These are phyloP conservation scores for Nannizziopsis arthrosporioides DNA, from an alignment of 2,329 filamentous ascomycete genomes.

Conservation along the genomic window DNA sequence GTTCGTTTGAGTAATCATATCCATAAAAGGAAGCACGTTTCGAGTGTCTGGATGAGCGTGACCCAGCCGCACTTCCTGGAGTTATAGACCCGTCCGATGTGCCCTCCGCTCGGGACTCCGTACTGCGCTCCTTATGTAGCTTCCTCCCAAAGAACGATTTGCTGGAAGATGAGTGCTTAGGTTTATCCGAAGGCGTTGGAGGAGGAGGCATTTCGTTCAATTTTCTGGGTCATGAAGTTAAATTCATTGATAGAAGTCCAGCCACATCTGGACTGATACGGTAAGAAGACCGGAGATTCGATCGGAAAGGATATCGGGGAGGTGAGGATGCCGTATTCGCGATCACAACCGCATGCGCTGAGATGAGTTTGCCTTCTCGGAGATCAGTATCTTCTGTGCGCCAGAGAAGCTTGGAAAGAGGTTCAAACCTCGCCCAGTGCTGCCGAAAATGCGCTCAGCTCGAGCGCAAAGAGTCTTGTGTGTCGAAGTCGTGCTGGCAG, in stretches of 20 bases:
- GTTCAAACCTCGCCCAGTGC: background rate
- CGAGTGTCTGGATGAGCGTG: slow-evolving; percentile 60
- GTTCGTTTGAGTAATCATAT: slow-evolving; percentile 54
- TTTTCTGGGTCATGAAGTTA: slow-evolving; percentile 3
- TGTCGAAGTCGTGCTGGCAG: too few relatives aligned
- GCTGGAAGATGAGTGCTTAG: slow-evolving; percentile 67
- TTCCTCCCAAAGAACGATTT: slow-evolving; percentile 81
- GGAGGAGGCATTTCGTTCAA: slow-evolving; percentile 36
- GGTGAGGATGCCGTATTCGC: background rate
- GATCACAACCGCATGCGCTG: background rate
- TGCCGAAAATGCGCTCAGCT: background rate
- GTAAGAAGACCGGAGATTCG: background rate
- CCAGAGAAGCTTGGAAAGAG: slow-evolving; percentile 11
- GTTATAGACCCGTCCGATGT: slow-evolving; percentile 43
- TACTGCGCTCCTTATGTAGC: slow-evolving; percentile 61
- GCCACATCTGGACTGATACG: background rate
- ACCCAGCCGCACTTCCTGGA: slow-evolving; percentile 50
- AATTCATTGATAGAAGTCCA: background rate
- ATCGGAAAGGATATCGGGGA: background rate
- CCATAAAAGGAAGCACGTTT: slow-evolving; percentile 62
- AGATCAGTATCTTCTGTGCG: slow-evolving; percentile 5
- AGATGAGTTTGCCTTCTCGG: slow-evolving; percentile 6
- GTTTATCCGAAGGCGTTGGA: slow-evolving; percentile 62
- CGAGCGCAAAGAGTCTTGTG: too few relatives aligned
- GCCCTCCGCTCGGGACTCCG: slow-evolving; percentile 41